phyloP scores from a whole-genome alignment of 2,329 filamentous ascomycete genomes.

The Didymella segeticola region DNA sequence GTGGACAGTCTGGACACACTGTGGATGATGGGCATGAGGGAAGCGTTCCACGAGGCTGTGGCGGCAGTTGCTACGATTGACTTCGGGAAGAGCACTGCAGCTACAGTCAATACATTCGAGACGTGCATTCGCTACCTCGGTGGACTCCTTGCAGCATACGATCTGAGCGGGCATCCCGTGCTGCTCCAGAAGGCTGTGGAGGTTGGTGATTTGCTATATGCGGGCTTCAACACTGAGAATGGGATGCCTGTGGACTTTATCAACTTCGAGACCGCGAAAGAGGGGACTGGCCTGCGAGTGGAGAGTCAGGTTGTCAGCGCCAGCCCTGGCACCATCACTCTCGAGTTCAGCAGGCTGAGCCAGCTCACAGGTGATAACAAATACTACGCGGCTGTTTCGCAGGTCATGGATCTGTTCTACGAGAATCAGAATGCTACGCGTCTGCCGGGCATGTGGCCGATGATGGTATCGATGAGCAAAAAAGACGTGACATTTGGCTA shows the following conservation, averaged over 20 bases:
- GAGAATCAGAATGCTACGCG: conserved; percentile 74
- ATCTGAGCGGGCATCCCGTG: conserved; percentile 76
- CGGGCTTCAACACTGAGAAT: conserved; percentile 88
- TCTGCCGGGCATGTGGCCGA: conserved; percentile 81
- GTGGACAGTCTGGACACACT: conserved; percentile 75
- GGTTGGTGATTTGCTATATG: conserved; percentile 79
- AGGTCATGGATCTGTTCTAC: conserved; percentile 81
- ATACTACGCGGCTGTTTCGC: conserved; percentile 89
- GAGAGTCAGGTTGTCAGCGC: conserved; percentile 40
- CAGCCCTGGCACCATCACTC: conserved; percentile 69
- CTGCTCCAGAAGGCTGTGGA: conserved; percentile 79
- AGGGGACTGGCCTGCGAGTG: conserved; percentile 66
- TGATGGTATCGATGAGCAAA: conserved; percentile 58
- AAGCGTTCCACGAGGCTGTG: conserved; percentile 82
- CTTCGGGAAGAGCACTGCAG: conserved; percentile 74
- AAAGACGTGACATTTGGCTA: conserved; percentile 39
- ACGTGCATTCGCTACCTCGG: conserved; percentile 90
- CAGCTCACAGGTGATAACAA: conserved; percentile 81
- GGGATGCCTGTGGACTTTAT: conserved; percentile 76
- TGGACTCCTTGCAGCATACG: conserved; percentile 83
- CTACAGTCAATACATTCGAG: conserved; percentile 87
- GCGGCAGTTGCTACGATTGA: conserved; percentile 75
- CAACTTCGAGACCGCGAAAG: conserved; percentile 48
- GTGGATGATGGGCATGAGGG: conserved; percentile 82
- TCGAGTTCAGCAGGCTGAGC: conserved; percentile 89